Evolutionary conservation across 345 rosid species (phyloP).

Genomic region (Lenwebbia sp.): DNA sequence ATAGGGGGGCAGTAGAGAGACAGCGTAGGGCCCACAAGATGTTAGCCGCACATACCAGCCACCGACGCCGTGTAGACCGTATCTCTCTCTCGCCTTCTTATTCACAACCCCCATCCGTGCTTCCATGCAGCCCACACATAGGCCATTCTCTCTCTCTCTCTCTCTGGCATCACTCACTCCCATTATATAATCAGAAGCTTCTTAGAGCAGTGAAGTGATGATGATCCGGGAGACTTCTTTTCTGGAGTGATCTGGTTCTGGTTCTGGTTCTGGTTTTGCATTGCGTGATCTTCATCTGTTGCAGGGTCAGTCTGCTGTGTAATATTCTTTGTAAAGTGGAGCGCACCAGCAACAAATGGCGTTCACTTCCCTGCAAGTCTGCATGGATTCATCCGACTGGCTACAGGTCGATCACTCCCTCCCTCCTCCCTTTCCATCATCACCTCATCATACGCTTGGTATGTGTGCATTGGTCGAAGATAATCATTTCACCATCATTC

Average conservation of each 20-base stretch:
- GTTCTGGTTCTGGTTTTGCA: background rate
- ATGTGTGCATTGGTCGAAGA: background rate
- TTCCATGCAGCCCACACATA: background rate
- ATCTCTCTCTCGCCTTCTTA: constrained; percentile 41
- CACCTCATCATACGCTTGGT: background rate
- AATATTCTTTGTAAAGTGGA: background rate
- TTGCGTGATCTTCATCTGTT: background rate
- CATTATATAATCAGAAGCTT: background rate
- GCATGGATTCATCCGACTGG: constrained; percentile 96
- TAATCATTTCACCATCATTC: background rate
- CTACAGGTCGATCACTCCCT: constrained; percentile 41
- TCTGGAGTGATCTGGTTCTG: background rate
- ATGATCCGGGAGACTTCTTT: background rate
- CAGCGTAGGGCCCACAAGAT: constrained; percentile 27
- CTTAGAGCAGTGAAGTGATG: background rate
- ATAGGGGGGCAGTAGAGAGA: constrained; percentile 5
- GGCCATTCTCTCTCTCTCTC: background rate
- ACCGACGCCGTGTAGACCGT: background rate
- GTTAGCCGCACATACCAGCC: background rate
- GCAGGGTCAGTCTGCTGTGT: background rate
- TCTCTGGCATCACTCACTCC: background rate
- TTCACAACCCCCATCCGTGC: constrained; percentile 31
- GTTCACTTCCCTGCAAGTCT: constrained; percentile 75
- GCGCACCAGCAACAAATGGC: constrained; percentile 24
- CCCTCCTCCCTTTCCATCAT: background rate